These are phyloP conservation scores for Parachaetomium inaequale DNA, from an alignment of 495 filamentous ascomycete species.

Conservation along the genomic window DNA sequence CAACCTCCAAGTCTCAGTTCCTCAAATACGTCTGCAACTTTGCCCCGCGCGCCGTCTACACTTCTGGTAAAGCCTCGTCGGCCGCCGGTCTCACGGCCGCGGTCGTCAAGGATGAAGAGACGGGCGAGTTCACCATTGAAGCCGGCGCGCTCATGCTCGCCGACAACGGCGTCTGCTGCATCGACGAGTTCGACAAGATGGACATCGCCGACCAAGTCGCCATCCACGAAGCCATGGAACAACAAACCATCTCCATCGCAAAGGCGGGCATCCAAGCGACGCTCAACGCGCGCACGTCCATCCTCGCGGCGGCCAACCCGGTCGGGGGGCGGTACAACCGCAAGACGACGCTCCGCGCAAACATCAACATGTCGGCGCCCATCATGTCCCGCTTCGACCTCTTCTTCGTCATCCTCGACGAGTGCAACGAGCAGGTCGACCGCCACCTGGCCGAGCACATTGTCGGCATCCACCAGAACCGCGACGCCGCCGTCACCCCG, in stretches of 20 bases:
- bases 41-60: slow-evolving; percentile 94
- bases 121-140: slow-evolving; percentile 98
- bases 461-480: slow-evolving; percentile 86
- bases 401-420: slow-evolving; percentile 97
- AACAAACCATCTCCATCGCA: slow-evolving; percentile 98
- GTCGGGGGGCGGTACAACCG: slow-evolving; percentile 96
- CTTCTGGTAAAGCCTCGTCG: slow-evolving; percentile 95
- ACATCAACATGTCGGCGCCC: slow-evolving; percentile 96
- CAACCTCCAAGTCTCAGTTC: slow-evolving; percentile 98
- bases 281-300: slow-evolving; percentile 89
- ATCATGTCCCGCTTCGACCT: slow-evolving; percentile 99
- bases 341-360: slow-evolving; percentile 85
- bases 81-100: slow-evolving; percentile 96
- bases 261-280: slow-evolving; percentile 99
- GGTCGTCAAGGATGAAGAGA: slow-evolving; percentile 96
- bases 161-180: slow-evolving; percentile 94
- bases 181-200: slow-evolving; percentile 99
- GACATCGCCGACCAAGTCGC: slow-evolving; percentile 96
- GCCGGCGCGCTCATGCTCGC: slow-evolving; percentile 97
- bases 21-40: slow-evolving; percentile 97
- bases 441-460: slow-evolving; percentile 91
- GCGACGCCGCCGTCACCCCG: slow-evolving; percentile 84
- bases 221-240: slow-evolving; percentile 99
- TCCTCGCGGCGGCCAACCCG: slow-evolving; percentile 94
- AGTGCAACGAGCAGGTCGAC: slow-evolving; percentile 89